Conservation (phyloP, 2,329 filamentous ascomycete genomes). For the Onygenales sp. region DNA sequence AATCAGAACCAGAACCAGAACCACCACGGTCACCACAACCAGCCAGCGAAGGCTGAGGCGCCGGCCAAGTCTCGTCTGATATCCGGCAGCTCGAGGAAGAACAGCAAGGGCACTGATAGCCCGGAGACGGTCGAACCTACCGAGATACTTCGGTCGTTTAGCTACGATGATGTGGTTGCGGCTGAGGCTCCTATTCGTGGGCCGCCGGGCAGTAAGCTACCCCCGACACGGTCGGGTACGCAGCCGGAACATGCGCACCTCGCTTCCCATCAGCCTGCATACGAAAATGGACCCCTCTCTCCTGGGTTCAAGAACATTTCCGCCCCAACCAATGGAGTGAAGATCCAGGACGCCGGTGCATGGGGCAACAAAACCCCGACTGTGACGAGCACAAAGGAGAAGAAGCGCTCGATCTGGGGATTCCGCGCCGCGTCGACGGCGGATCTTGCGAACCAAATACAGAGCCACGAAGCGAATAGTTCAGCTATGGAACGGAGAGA, state of each 20-base stretch:
- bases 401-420: conserved; percentile 63
- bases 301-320: conserved; percentile 56
- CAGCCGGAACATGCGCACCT: conserved; percentile 18
- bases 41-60: conserved; percentile 12
- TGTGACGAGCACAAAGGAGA: conserved; percentile 57
- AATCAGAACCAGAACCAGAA: conserved; percentile 10
- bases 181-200: conserved; percentile 49
- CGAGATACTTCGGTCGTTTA: conserved; percentile 38
- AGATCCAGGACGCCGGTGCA: conserved; percentile 71
- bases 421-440: conserved; percentile 61
- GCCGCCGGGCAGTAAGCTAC: conserved; percentile 26
- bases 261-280: conserved; percentile 17
- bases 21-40: neutral
- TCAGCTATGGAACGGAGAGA: conserved; percentile 40
- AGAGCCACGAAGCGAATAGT: conserved; percentile 36
- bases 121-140: conserved; percentile 24
- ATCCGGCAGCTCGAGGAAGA: conserved; percentile 19
- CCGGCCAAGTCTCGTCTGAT: conserved; percentile 18
- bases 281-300: conserved; percentile 21
- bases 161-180: conserved; percentile 48
- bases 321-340: conserved; percentile 69
- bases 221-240: conserved; percentile 22
- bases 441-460: conserved; percentile 39
- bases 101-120: conserved; percentile 27
- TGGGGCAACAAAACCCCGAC: conserved; percentile 67